Base-by-base conservation (phyloP, 2,329 filamentous ascomycete genomes). In the Macrophomina pseudophaseolina region DNA sequence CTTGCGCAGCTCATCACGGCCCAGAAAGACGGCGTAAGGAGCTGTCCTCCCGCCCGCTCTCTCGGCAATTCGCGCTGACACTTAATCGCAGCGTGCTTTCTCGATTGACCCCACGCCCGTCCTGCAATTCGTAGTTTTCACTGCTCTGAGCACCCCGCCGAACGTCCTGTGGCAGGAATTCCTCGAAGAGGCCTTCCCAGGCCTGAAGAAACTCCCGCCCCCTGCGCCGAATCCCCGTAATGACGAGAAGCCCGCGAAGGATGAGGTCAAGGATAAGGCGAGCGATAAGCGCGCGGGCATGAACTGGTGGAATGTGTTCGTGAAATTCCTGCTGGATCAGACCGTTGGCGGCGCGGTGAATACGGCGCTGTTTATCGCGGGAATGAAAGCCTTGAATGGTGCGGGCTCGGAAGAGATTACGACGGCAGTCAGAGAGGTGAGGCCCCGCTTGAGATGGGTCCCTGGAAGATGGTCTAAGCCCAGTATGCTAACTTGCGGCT, bases 161-260 rank as follows among this genome's bases (percentile, higher is more conserved):
- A 97, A 97, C 79, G 92, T 93, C 74, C 75, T 92, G 72, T 97
- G 93, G 93, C 93, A 97, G 83, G 85, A 87, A 48, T 91, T 86
- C 74, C 84, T 97, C 63, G 93, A 97, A 79, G 81, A 85, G 5
- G 79, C 83, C 3, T 96, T 93, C 74, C 93, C 93, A 0, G 89
- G 90, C 0, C 72, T 80, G 5, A 79, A 79, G 65, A 54, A 40
- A n/a, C 9, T 5, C 9, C 42, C 52, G 48, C 32, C 51, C 40
- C 68, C 72, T 14, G 18, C 18, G 52, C n/a, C 52, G 33, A 42
- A 40, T 28, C 65, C 73, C 23, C 46, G 69, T 14, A 66, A 68
- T 9, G 63, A 67, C 12, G 72, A 76, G 65, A 76, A 79, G 66
- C 70, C 73, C 49, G 73, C 71, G 32, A 71, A 70, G 66, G 70